Conservation (phyloP, 176 grass and related monocot species). For the Sorghum bicolor region DNA sequence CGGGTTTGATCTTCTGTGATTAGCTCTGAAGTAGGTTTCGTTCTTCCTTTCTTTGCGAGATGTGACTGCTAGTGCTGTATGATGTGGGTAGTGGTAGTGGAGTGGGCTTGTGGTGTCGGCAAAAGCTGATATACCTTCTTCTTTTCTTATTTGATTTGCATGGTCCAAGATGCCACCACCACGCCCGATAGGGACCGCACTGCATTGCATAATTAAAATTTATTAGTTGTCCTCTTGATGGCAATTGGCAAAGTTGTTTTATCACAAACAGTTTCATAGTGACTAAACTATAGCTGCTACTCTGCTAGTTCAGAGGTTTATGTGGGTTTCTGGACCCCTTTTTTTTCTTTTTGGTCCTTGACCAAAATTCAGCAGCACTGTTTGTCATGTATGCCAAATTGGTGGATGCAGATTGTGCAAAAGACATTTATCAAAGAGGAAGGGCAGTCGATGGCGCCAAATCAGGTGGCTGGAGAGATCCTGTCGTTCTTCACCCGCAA, state of each 20-base stretch:
- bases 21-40: neutral
- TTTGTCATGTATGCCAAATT: neutral
- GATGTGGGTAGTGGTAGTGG: constrained; percentile 20
- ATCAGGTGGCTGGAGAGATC: constrained; percentile 85
- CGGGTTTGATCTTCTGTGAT: neutral
- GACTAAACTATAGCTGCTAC: neutral
- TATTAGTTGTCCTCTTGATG: neutral
- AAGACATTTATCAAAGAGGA: constrained; percentile 83
- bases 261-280: neutral
- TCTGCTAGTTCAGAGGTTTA: neutral
- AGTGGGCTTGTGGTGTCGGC: neutral
- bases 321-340: neutral
- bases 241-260: neutral
- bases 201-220: neutral
- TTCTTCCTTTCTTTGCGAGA: neutral
- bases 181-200: neutral
- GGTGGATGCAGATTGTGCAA: constrained; percentile 68
- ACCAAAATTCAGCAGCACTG: neutral
- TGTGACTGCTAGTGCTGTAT: neutral
- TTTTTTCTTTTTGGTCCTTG: neutral
- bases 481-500: constrained; percentile 93
- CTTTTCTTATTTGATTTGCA: neutral
- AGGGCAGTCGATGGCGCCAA: constrained; percentile 43
- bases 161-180: neutral
- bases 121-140: neutral